These are phyloP conservation scores for Plasmodium falciparum DNA, from an alignment of 169 alveolate genomes.

Conservation along the genomic window DNA sequence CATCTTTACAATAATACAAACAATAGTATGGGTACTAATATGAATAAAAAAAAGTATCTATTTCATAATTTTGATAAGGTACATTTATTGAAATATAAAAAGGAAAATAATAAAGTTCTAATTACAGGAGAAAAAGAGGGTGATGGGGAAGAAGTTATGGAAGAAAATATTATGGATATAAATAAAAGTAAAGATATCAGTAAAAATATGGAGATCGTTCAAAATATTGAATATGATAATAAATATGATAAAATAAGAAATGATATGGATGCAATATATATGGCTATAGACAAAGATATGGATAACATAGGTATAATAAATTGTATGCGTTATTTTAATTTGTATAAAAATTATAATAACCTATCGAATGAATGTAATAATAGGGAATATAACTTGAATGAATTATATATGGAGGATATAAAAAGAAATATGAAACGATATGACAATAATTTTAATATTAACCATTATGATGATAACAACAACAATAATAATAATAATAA, in stretches of 20 bases:
- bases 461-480: not conserved
- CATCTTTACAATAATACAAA: constrained; percentile 8
- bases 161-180: too few relatives aligned
- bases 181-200: too few relatives aligned
- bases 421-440: not conserved
- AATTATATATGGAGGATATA: too few relatives aligned
- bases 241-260: not conserved
- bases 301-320: not conserved
- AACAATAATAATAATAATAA: not conserved
- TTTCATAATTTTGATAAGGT: not conserved
- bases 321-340: too few relatives aligned
- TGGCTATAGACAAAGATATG: not conserved
- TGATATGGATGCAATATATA: not conserved
- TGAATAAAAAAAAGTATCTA: not conserved
- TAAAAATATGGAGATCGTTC: not conserved
- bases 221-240: not conserved
- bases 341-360: too few relatives aligned
- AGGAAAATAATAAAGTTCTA: not conserved
- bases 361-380: too few relatives aligned
- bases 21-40: not conserved
- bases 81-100: not conserved
- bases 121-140: not conserved
- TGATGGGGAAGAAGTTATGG: not conserved
- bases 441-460: not conserved
- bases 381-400: too few relatives aligned